These are phyloP conservation scores for Candida montana DNA, from an alignment of 805 yeast species.

Conservation along the genomic window DNA sequence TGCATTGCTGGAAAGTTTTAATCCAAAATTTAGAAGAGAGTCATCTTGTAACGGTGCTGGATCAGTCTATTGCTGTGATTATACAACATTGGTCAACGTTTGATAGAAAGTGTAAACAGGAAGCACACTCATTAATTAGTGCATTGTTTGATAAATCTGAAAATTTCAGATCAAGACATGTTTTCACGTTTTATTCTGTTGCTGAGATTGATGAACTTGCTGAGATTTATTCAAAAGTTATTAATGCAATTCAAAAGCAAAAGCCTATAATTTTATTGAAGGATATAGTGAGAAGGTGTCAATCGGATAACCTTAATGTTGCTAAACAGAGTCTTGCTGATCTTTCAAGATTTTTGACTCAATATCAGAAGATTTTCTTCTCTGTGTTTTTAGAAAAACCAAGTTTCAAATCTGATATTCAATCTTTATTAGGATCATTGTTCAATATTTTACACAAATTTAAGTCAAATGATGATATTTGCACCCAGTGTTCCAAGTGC, in stretches of 20 bases:
- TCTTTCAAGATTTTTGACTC: slow-evolving; percentile 45
- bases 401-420: slow-evolving; percentile 29
- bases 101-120: slow-evolving; percentile 39
- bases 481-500: slow-evolving; percentile 60
- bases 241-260: slow-evolving; percentile 25
- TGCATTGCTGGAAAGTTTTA: slow-evolving; percentile 64
- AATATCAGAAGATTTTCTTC: slow-evolving; percentile 47
- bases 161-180: slow-evolving; percentile 34
- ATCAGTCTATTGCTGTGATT: slow-evolving; percentile 66
- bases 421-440: slow-evolving; percentile 46
- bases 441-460: slow-evolving; percentile 54
- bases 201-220: slow-evolving; percentile 39
- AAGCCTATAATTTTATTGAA: slow-evolving; percentile 35
- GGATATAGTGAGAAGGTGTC: slow-evolving; percentile 51
- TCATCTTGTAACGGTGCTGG: slow-evolving; percentile 61
- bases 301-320: slow-evolving; percentile 62
- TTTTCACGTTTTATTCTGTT: slow-evolving; percentile 49
- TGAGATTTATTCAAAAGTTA: slow-evolving; percentile 26
- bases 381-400: slow-evolving; percentile 35
- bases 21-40: slow-evolving; percentile 50
- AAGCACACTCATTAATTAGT: slow-evolving; percentile 49
- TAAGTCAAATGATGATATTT: slow-evolving; percentile 43
- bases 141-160: slow-evolving; percentile 30
- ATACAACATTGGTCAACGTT: slow-evolving; percentile 61
- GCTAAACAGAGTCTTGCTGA: slow-evolving; percentile 69